Base-by-base conservation (phyloP, 208 protist genomes). In the Acanthamoeba royreba region DNA sequence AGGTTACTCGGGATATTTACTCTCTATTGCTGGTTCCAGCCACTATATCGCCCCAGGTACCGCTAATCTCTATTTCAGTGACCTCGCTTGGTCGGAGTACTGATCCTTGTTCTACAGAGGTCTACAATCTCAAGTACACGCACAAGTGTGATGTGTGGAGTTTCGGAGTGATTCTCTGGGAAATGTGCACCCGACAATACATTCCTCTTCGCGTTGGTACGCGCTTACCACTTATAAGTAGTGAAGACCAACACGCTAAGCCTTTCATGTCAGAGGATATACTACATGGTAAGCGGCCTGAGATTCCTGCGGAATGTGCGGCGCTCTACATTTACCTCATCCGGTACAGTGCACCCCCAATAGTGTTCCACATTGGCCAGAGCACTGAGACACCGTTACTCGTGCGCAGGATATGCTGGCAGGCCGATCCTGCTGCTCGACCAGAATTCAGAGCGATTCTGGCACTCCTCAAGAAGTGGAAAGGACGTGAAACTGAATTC, bases 41-140 rank as follows among this genome's bases (percentile, higher is more conserved):
- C 31, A 77, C 5, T 92, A 92, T 33, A 92, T 92, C 42, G 86
- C 86, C 49, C 86, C 86, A 11, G 74, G 74, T 86, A 86, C 43
- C 11, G 35, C 49, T 9, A 9, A 4, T 66, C 72, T 5, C 43
- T 22, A 8, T n/a, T 35, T 5, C 43, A 28, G 19, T n/a, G n/a
- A 61, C n/a, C 53, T 9, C 28, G n/a, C 22, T 8, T 77, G 35
- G 11, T 8, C 19, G 35, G 13, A 77, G 11, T 77, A 43, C 11
- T 77, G 11, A 43, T 77, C n/a, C 11, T 81, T 49, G 15, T 49
- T 15, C n/a, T 42, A n/a, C n/a, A n/a, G 86, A 92, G 86, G 86
- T 92, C 31, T 92, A 52, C 58, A 49, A 69, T 42, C 42, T 66
- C 42, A 89, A 42, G 33, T 92, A 92, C 61, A 79, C 86, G 4